These are phyloP conservation scores for Pinus albicaulis DNA, from an alignment of 75 land plant genomes.

Conservation along the genomic window DNA sequence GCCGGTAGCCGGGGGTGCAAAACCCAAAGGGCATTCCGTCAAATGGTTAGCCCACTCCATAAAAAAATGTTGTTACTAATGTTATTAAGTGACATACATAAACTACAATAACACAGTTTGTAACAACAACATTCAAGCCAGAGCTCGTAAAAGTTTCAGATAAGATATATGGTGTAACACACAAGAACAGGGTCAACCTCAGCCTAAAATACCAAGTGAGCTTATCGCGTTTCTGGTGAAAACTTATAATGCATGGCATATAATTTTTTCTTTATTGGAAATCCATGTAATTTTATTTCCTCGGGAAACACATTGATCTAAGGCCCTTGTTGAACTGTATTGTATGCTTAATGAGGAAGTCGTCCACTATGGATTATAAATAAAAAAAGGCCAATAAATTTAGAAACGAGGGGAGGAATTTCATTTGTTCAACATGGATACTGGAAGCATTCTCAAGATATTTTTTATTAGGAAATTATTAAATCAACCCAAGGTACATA, in stretches of 20 bases:
- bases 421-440: constrained; percentile 98
- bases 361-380: constrained; percentile 96
- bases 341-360: too few species aligned
- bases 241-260: too few species aligned
- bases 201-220: too few species aligned
- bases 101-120: constrained; percentile 89
- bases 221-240: too few species aligned
- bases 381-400: constrained; percentile 79
- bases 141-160: constrained; percentile 99
- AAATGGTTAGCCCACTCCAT: too few species aligned
- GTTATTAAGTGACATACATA: constrained; percentile 95
- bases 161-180: constrained; percentile 92
- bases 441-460: constrained; percentile 95
- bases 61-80: too few species aligned
- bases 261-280: too few species aligned
- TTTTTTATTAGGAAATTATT: constrained; percentile 92
- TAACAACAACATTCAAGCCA: constrained; percentile 93
- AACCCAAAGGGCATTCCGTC: too few species aligned
- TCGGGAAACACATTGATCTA: too few species aligned
- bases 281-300: too few species aligned
- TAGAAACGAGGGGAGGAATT: constrained; percentile 93
- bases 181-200: constrained; percentile 90
- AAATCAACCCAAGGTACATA: constrained; percentile 99
- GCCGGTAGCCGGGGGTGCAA: too few species aligned
- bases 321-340: too few species aligned